A percentile compares a stretch with the other conserved stretches of the same genome.
phyloP scores from a whole-genome alignment of 2,329 filamentous ascomycete species.

The Trichoderma sp. region DNA sequence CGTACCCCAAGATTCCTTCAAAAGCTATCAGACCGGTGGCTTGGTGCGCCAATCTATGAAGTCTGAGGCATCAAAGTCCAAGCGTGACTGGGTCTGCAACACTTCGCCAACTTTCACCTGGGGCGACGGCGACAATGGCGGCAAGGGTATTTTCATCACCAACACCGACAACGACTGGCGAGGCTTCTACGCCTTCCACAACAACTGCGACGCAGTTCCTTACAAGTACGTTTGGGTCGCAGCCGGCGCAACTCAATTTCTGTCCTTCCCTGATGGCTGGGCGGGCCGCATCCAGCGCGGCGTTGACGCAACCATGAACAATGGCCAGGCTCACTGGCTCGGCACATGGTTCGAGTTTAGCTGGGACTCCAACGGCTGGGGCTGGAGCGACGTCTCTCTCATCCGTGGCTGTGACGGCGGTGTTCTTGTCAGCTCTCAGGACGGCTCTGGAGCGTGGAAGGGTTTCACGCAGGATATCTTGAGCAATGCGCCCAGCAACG shows the following conservation, averaged over 20 bases:
- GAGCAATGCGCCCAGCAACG: slow-evolving; percentile 26
- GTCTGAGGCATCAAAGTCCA: neutral
- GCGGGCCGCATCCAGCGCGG: slow-evolving; percentile 32
- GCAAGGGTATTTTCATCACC: neutral
- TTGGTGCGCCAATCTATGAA: neutral
- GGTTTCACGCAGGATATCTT: slow-evolving; percentile 31
- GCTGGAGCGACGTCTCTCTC: slow-evolving; percentile 33
- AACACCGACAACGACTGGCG: neutral
- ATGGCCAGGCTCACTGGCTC: slow-evolving; percentile 29
- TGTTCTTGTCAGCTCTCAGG: slow-evolving; percentile 27
- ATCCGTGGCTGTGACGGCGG: slow-evolving; percentile 33
- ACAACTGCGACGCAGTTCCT: neutral
- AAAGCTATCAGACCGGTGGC: neutral
- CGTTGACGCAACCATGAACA: slow-evolving; percentile 29
- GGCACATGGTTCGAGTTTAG: slow-evolving; percentile 33
- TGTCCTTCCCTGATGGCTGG: slow-evolving; percentile 30
- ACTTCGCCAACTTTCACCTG: neutral
- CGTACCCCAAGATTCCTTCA: neutral
- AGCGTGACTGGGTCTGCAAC: neutral
- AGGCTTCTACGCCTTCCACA: neutral
- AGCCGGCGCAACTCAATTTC: slow-evolving; percentile 26
- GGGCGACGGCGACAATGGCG: neutral
- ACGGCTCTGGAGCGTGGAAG: slow-evolving; percentile 29
- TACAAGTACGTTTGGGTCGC: neutral
- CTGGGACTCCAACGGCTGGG: slow-evolving; percentile 27